Base-by-base conservation (phyloP, 2,329 filamentous ascomycete species). In the Cadophora luteo-olivacea region DNA sequence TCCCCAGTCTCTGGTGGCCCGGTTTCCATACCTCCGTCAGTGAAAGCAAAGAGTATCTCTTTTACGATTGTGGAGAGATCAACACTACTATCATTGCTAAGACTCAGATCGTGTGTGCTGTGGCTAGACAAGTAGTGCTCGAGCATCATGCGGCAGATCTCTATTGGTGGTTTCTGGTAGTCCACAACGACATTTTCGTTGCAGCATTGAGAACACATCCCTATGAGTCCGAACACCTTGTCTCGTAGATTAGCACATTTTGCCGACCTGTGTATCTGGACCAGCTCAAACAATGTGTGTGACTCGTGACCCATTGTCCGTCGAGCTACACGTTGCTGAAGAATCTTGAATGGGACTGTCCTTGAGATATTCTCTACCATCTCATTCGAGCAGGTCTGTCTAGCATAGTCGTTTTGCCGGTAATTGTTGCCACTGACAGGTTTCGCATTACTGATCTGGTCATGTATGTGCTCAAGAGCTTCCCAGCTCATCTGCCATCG, bases 211-310 rank as follows among this genome's bases (percentile, higher is more conserved):
- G 51, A 54, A 32, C 51, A 32, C 12, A 54, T 1, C 7, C 61
- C 61, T 1, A 64, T 12, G 16, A 54, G 29, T 1, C 61, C 60
- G 14, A 49, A 62, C 25, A 62, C 41, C 4, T 62, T 49, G 24
- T 51, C 60, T 62, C 41, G 24, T 29, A 49, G 2, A 32, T 64
- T 38, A 8, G 24, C 61, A 29, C 61, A 64, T 16, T 22, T 9
- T 8, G 45, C 61, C 22, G 24, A 25, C 38, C 25, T 33, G 48
- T 64, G 54, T n/a, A 36, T 25, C 32, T 64, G 22, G 1, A 54
- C n/a, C 9, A 36, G 19, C 14, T 64, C 61, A 14, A 54, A 38
- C n/a, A 64, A 14, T 12, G 11, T 52, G 2, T 33, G 22, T 1
- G 36, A 12, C 22, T 32, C 24, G 16, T 62, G 24, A n/a, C 8